Conservation (phyloP, 2,329 filamentous ascomycete genomes). For the Hirsutella rhossiliensis region DNA sequence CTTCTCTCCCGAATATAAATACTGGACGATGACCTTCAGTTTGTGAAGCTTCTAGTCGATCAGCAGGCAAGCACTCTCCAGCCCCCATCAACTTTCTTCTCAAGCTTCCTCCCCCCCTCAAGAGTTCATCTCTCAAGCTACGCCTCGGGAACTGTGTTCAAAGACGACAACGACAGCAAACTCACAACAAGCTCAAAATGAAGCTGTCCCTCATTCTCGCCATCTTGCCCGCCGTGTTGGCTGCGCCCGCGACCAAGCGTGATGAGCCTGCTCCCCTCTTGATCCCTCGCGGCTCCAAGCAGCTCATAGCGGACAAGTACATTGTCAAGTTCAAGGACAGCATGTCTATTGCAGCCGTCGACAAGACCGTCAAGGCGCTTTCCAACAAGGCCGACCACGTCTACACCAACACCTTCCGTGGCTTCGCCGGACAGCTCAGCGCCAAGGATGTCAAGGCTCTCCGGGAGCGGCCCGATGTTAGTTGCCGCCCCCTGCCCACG, state of each 20-base stretch:
- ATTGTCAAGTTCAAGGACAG: conserved; percentile 15
- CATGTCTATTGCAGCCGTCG: conserved; percentile 3
- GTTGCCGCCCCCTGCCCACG: background rate
- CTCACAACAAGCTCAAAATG: conserved; percentile 6
- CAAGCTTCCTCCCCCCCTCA: background rate
- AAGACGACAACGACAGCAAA: background rate
- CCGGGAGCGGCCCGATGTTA: conserved; percentile 9
- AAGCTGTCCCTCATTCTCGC: conserved; percentile 7
- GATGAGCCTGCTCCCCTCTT: conserved; percentile 12
- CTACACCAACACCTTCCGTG: conserved; percentile 8
- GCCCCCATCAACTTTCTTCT: background rate
- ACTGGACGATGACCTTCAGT: background rate
- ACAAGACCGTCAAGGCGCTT: conserved; percentile 5
- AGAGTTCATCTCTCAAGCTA: background rate
- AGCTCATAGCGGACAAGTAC: conserved; percentile 12
- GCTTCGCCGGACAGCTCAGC: conserved; percentile 10
- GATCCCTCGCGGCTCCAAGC: conserved; percentile 4
- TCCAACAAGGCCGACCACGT: conserved; percentile 11
- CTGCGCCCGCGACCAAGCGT: conserved; percentile 7
- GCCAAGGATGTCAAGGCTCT: conserved; percentile 7
- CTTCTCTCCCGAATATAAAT: conserved; percentile 4
- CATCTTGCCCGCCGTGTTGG: conserved; percentile 9
- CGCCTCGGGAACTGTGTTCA: no score
- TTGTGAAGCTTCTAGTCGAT: background rate
- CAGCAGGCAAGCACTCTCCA: conserved; percentile 1